Conservation (phyloP, 2,329 filamentous ascomycete species). For the Elsinoe arachidis region DNA sequence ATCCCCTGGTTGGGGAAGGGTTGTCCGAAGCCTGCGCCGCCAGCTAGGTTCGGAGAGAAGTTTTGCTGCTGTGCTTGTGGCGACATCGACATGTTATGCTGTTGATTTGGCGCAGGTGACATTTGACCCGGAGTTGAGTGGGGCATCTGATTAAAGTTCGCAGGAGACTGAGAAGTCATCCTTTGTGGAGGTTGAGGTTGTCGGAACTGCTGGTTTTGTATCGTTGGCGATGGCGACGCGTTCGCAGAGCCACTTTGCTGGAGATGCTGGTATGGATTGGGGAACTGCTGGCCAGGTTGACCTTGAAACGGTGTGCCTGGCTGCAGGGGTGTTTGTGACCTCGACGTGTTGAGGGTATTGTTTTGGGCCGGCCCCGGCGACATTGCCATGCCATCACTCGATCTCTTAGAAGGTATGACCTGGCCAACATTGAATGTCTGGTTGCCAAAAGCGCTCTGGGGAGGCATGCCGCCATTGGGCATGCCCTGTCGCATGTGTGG, state of each 20-base stretch:
- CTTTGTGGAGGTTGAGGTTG: conserved; percentile 59
- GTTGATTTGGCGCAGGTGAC: conserved; percentile 50
- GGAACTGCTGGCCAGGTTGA: conserved; percentile 53
- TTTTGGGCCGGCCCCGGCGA: conserved; percentile 69
- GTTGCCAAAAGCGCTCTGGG: conserved; percentile 69
- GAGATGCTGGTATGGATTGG: conserved; percentile 70
- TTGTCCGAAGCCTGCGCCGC: conserved; percentile 9
- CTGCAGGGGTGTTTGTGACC: conserved; percentile 70
- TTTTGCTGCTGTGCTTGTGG: conserved; percentile 19
- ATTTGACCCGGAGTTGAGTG: conserved; percentile 64
- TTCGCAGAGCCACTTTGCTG: conserved; percentile 72
- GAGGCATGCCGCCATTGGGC: conserved; percentile 77
- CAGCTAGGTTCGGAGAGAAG: conserved; percentile 14
- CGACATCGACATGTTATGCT: conserved; percentile 23
- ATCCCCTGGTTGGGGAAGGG: conserved; percentile 12
- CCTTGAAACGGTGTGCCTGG: conserved; percentile 27
- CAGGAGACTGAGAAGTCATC: conserved; percentile 85
- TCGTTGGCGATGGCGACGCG: conserved; percentile 85
- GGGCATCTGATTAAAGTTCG: conserved; percentile 72
- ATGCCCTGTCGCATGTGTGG: conserved; percentile 43
- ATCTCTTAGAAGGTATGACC: conserved; percentile 82
- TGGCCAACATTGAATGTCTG: conserved; percentile 75
- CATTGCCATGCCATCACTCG: conserved; percentile 75
- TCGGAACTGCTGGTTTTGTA: conserved; percentile 66
- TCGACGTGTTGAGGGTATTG: conserved; percentile 61